Evolutionary conservation across 83 land plant genomes (phyloP).

Genomic region (Diphasiastrum complanatum): DNA sequence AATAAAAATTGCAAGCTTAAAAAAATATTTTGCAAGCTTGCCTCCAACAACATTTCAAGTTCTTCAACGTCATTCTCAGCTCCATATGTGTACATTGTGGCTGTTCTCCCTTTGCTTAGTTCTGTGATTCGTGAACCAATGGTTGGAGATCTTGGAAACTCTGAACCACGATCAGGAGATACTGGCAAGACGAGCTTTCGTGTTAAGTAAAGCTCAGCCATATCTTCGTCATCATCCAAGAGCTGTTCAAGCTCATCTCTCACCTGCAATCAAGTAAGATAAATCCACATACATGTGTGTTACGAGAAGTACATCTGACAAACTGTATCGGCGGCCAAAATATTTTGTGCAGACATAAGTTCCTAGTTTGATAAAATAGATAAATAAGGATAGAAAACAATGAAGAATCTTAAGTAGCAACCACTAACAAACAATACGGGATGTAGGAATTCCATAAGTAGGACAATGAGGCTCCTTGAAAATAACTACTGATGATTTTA

Average conservation of each 20-base stretch:
- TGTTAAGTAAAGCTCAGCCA: constrained; percentile 88
- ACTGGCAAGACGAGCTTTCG: constrained; percentile 58
- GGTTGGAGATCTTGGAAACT: constrained; percentile 74
- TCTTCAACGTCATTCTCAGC: constrained; percentile 94
- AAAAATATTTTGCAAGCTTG: constrained; percentile 8
- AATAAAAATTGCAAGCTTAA: too few relatives aligned
- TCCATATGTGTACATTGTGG: constrained; percentile 47
- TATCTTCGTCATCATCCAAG: constrained; percentile 96
- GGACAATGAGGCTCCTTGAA: too few relatives aligned
- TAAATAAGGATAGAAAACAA: too few relatives aligned
- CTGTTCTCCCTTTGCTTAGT: constrained; percentile 72
- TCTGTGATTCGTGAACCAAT: constrained; percentile 77
- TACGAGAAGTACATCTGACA: too few relatives aligned
- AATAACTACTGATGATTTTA: too few relatives aligned
- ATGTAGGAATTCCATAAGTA: too few relatives aligned
- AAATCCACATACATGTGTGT: too few relatives aligned
- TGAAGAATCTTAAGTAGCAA: too few relatives aligned
- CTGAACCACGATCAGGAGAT: constrained; percentile 51
- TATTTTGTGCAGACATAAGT: too few relatives aligned
- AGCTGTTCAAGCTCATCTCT: constrained; percentile 98
- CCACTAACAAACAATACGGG: too few relatives aligned
- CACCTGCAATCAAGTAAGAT: constrained; percentile 59
- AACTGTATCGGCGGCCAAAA: too few relatives aligned
- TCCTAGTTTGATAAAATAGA: too few relatives aligned
- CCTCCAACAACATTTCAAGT: constrained; percentile 97